phyloP scores from a whole-genome alignment of 768 basidiomycete genomes.

The Sarcomyxa edulis region DNA sequence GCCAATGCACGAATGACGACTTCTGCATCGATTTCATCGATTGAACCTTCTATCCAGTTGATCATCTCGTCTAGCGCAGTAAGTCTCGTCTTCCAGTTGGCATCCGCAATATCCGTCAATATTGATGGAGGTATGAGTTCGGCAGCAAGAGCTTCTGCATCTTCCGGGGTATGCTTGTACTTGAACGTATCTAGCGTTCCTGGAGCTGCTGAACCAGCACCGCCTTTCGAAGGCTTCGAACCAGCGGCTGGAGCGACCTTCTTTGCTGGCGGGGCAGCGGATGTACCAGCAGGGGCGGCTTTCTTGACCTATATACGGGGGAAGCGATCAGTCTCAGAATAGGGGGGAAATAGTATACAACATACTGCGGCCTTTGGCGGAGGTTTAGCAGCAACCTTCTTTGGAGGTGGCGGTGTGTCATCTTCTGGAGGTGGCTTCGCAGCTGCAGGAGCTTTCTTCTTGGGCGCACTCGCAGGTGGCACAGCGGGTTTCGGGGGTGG shows the following conservation, averaged over 20 bases:
- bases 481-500: slow-evolving; percentile 32
- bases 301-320: slow-evolving; percentile 46
- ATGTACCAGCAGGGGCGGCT: slow-evolving; percentile 27
- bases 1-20: slow-evolving; percentile 81
- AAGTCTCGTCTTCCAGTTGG: slow-evolving; percentile 90
- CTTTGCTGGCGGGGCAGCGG: slow-evolving; percentile 29
- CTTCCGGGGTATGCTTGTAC: slow-evolving; percentile 87
- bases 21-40: slow-evolving; percentile 74
- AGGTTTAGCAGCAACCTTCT: slow-evolving; percentile 47
- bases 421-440: slow-evolving; percentile 16
- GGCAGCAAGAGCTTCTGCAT: slow-evolving; percentile 76
- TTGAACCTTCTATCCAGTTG: slow-evolving; percentile 70
- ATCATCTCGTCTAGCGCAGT: slow-evolving; percentile 85
- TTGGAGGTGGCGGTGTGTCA: slow-evolving; percentile 28
- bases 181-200: slow-evolving; percentile 79
- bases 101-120: slow-evolving; percentile 70
- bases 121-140: slow-evolving; percentile 69
- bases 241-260: slow-evolving; percentile 34
- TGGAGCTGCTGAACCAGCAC: slow-evolving; percentile 21
- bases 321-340: slow-evolving; percentile 4
- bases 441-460: slow-evolving; percentile 24
- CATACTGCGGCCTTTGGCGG: slow-evolving; percentile 42
- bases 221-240: slow-evolving; percentile 46
- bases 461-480: slow-evolving; percentile 22
- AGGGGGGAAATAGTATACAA: slow-evolving; percentile 3